These are phyloP conservation scores for Balakata baccata DNA, from an alignment of 345 rosid genomes.

Conservation along the genomic window DNA sequence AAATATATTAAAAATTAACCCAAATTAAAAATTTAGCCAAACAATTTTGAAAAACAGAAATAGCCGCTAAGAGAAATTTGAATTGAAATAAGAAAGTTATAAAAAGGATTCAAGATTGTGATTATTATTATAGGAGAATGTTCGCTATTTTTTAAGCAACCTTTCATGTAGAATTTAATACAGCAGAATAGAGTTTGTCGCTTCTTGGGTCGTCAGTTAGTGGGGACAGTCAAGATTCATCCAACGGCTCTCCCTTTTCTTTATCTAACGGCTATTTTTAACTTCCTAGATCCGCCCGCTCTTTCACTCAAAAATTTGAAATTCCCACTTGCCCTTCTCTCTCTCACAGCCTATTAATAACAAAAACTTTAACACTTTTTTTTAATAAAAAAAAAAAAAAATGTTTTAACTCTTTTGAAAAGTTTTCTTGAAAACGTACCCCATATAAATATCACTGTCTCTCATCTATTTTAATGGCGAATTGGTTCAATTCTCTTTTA, in stretches of 20 bases:
- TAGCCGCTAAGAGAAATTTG: constrained; percentile 9
- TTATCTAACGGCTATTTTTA: constrained; percentile 20
- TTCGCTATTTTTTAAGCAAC: background rate
- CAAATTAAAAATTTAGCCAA: no score
- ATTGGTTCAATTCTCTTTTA: no score
- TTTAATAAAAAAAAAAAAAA: no score
- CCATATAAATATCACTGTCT: background rate
- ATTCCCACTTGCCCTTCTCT: constrained; percentile 12
- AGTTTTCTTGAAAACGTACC: constrained; percentile 26
- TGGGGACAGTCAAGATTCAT: background rate
- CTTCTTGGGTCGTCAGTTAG: background rate
- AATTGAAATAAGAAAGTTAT: background rate
- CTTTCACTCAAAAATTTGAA: constrained; percentile 25
- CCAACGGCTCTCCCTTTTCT: constrained; percentile 18
- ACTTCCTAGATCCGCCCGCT: constrained; percentile 7
- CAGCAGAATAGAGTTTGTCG: no score
- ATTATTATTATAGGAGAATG: constrained; percentile 12
- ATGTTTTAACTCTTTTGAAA: constrained; percentile 30
- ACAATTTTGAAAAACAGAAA: background rate
- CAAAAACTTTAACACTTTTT: constrained; percentile 18
- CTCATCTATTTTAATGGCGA: background rate
- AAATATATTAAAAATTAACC: no score
- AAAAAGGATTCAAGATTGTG: background rate
- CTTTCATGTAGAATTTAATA: no score
- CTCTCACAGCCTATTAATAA: background rate